Base-by-base conservation (phyloP, 2,329 filamentous ascomycete species). In the Cercospora sp. region DNA sequence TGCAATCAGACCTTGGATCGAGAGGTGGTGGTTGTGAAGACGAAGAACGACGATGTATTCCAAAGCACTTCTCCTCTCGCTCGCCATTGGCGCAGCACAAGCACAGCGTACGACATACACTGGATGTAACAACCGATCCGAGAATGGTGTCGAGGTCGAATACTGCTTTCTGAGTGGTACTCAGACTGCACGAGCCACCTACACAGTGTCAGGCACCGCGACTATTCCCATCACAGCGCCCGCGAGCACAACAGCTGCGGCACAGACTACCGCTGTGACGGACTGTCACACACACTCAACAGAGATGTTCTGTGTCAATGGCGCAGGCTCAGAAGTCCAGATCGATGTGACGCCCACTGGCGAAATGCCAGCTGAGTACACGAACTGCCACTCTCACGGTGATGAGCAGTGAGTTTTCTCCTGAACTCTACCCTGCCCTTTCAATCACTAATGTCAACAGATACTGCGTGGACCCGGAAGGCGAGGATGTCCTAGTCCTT, bases 321-420 rank as follows among this genome's bases (percentile, higher is more conserved):
- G 68, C n/a, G 80, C 76, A 9, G 80, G 80, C 1, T 77, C 76
- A 0, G 78, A 79, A 5, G 80, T 72, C 82, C 1, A 90, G 87
- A 3, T 83, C 82, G 18, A 88, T 86, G 1, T 82, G 6, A 57
- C 84, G 85, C 88, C 89, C 1, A 81, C 88, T 0, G 79, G 85
- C 63, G 66, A 68, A n/a, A 62, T 67, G 26, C 66, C 68, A 8
- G 53, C 68, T 10, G 31, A 64, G 28, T 91, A 88, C 73, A 91
- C 88, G 0, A 87, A 80, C 64, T 92, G 90, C 74, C 89, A 92
- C 76, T 73, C 79, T 1, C 89, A 91, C 78, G 88, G 81, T 12
- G 74, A 77, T 4, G 83, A 88, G 58, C 82, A 83, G 88, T 91
- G 80, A 73, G 67, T 61, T 16, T n/a, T 6, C 13, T 55, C 26